Conservation (phyloP, 345 rosid genomes). For the Carallia pectinifolia region DNA sequence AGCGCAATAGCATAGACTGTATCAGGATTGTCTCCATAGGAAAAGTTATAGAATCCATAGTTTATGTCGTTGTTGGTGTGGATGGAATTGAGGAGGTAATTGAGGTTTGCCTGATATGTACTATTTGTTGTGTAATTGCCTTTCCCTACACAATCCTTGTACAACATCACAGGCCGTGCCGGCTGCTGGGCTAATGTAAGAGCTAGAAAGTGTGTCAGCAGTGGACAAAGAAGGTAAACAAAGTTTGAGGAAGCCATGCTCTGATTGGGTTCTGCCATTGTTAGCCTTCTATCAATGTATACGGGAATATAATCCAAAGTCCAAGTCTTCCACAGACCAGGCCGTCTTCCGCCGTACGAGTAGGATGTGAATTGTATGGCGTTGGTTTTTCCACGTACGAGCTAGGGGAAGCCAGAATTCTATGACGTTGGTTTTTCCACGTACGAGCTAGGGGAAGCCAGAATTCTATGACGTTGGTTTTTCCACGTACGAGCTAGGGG, state of each 20-base stretch:
- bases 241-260: neutral
- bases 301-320: no score
- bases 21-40: slow-evolving; percentile 20
- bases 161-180: neutral
- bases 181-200: neutral
- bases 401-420: no score
- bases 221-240: neutral
- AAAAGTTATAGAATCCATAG: slow-evolving; percentile 30
- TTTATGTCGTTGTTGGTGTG: slow-evolving; percentile 13
- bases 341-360: no score
- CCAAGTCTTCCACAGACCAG: no score
- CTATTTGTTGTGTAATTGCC: slow-evolving; percentile 24
- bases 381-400: no score
- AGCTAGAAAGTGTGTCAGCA: neutral
- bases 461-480: no score
- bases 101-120: slow-evolving; percentile 26
- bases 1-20: slow-evolving; percentile 28
- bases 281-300: no score
- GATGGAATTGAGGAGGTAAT: slow-evolving; percentile 21
- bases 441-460: no score
- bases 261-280: no score
- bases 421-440: no score
- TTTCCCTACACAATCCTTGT: neutral
- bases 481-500: no score
- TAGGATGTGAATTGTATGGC: no score